Evolutionary conservation across 139 green algal genomes (phyloP).

Genomic region (Chlorella sp.): DNA sequence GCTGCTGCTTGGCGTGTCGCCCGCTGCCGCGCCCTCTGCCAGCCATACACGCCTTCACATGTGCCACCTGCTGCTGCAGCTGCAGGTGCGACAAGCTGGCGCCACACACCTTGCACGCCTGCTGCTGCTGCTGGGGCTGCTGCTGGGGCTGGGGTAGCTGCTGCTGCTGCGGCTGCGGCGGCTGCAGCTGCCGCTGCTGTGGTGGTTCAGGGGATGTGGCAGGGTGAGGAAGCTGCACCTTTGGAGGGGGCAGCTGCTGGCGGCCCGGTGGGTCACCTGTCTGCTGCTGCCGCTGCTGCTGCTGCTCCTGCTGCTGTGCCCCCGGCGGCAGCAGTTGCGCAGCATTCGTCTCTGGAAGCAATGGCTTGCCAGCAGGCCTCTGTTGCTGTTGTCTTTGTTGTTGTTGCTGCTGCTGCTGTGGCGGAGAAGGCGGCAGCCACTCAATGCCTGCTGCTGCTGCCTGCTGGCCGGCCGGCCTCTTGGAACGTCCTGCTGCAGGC

Average conservation of each 20-base stretch:
- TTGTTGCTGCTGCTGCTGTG: background rate
- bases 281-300: background rate
- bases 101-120: constrained; percentile 27
- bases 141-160: background rate
- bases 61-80: constrained; percentile 25
- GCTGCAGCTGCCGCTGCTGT: background rate
- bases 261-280: no score
- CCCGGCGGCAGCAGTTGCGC: background rate
- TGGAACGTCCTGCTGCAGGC: no score
- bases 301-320: background rate
- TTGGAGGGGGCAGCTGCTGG: background rate
- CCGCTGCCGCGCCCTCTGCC: background rate
- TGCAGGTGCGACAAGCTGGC: background rate
- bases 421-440: background rate
- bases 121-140: background rate
- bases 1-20: background rate
- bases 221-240: background rate
- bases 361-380: background rate
- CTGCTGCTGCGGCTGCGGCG: background rate
- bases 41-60: constrained; percentile 36
- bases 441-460: background rate
- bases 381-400: background rate
- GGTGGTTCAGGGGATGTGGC: background rate
- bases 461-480: background rate
- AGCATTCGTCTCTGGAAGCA: background rate